A percentile compares a stretch with the other conserved stretches of the same genome.
Conservation (phyloP, 2,329 filamentous ascomycete species). For the Leptosphaerulina australis region DNA sequence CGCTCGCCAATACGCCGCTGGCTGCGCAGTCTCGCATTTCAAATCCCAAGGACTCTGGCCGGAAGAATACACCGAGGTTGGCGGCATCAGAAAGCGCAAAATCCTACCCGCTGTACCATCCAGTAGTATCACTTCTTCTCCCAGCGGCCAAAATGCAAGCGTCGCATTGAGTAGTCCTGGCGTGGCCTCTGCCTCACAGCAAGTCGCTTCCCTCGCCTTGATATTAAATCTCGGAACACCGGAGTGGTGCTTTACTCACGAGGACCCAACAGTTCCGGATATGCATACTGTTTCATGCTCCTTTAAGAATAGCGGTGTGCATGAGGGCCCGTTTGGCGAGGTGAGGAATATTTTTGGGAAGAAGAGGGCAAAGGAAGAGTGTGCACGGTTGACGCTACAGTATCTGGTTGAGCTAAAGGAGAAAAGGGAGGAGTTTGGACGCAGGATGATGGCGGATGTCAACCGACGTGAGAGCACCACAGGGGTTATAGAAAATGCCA, state of each 20-base stretch:
- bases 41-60: conserved; percentile 45
- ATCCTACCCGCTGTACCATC: no score
- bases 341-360: conserved; percentile 54
- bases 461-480: background rate
- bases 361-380: conserved; percentile 57
- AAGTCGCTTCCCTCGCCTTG: conserved; percentile 28
- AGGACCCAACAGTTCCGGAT: conserved; percentile 15
- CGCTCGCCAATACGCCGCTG: conserved; percentile 51
- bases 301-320: conserved; percentile 37
- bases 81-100: conserved; percentile 45
- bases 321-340: conserved; percentile 48
- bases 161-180: background rate
- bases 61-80: conserved; percentile 20
- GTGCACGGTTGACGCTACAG: conserved; percentile 51
- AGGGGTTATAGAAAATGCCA: background rate
- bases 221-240: conserved; percentile 32
- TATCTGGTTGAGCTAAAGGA: conserved; percentile 46
- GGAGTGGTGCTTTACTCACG: conserved; percentile 23
- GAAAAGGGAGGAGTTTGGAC: conserved; percentile 1
- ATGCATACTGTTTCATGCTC: conserved; percentile 48
- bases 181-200: conserved; percentile 19
- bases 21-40: conserved; percentile 51
- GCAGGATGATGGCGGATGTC: conserved; percentile 21
- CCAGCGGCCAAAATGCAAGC: background rate
- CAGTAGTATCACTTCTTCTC: no score